These are phyloP conservation scores for Taphrina populina DNA, from an alignment of 1,139 yeast genomes.

Conservation along the genomic window DNA sequence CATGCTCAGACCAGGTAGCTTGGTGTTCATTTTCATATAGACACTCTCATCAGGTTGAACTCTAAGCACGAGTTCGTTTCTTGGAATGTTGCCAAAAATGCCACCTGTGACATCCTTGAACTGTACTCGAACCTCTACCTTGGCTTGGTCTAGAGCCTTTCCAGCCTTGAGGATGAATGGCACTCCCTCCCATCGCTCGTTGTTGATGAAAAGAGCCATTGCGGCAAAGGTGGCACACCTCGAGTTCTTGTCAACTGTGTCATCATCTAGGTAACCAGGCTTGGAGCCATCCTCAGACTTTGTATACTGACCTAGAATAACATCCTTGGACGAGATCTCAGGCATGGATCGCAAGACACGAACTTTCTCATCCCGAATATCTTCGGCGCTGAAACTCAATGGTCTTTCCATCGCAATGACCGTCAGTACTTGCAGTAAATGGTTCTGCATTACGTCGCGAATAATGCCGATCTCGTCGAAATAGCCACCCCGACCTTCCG, in stretches of 20 bases:
- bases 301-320: constrained; percentile 83
- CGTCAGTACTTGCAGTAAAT: constrained; percentile 86
- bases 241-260: constrained; percentile 77
- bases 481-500: constrained; percentile 98
- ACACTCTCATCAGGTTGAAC: constrained; percentile 94
- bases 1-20: constrained; percentile 86
- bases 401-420: constrained; percentile 96
- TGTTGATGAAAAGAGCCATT: constrained; percentile 68
- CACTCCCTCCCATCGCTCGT: constrained; percentile 98
- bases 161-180: constrained; percentile 96
- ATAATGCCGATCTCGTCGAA: constrained; percentile 93
- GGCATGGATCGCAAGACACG: constrained; percentile 81
- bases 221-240: constrained; percentile 94
- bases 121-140: constrained; percentile 92
- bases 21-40: constrained; percentile 85
- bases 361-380: constrained; percentile 93
- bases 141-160: constrained; percentile 52
- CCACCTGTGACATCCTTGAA: constrained; percentile 84
- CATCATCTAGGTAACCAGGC: constrained; percentile 90
- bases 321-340: constrained; percentile 62
- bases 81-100: constrained; percentile 73
- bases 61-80: constrained; percentile 90
- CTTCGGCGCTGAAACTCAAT: constrained; percentile 81
- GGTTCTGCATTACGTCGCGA: constrained; percentile 98
- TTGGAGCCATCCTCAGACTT: constrained; percentile 80